Percentiles rank a stretch among this genome's conserved stretches.
phyloP scores from a whole-genome alignment of 2,329 filamentous ascomycete genomes.

The Fusarium sp. region DNA sequence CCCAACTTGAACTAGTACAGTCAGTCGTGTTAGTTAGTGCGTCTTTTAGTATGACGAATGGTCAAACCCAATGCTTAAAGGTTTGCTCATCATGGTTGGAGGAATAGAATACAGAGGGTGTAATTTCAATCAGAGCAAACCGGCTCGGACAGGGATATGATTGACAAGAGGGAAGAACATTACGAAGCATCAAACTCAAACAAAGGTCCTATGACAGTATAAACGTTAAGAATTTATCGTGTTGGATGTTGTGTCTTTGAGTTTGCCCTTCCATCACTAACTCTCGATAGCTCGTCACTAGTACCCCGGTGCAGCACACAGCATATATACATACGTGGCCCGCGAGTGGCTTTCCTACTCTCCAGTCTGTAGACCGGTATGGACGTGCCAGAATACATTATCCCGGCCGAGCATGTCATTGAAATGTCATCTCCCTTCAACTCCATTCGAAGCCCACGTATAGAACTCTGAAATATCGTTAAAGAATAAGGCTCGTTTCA shows the following conservation, averaged over 20 bases:
- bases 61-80: neutral
- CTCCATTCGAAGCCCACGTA: neutral
- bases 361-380: neutral
- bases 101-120: neutral
- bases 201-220: neutral
- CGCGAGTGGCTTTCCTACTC: neutral
- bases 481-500: neutral
- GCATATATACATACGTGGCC: neutral
- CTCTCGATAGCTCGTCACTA: conserved; percentile 6
- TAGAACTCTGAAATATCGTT: neutral
- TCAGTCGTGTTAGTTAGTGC: neutral
- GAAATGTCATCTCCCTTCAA: neutral
- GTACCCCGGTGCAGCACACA: neutral
- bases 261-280: conserved; percentile 13
- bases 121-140: neutral
- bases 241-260: neutral
- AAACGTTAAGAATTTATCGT: neutral
- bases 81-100: neutral
- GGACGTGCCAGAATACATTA: neutral
- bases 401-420: neutral
- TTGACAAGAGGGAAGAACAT: neutral
- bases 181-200: neutral
- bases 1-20: neutral
- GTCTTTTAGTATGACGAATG: neutral
- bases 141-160: neutral